Conservation (phyloP, 805 yeast species). For the Hanseniaspora clermontiae region DNA sequence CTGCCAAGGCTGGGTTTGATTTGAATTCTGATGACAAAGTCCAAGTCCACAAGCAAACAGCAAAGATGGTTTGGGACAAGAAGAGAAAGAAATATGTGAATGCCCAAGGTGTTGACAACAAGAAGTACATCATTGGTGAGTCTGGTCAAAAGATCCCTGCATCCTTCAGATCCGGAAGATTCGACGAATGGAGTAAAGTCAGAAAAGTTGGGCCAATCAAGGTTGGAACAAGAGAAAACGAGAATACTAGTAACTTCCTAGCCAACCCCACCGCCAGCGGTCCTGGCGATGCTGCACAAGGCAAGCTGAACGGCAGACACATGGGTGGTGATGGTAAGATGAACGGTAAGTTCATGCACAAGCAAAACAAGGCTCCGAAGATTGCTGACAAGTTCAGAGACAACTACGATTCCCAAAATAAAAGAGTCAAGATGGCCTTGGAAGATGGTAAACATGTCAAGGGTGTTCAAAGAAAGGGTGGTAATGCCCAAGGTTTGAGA, state of each 20-base stretch:
- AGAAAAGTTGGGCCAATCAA: constrained; percentile 43
- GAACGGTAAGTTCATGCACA: constrained; percentile 55
- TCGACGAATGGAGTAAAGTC: constrained; percentile 78
- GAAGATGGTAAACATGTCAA: constrained; percentile 62
- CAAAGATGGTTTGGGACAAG: constrained; percentile 79
- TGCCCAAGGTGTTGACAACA: constrained; percentile 56
- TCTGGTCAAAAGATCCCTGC: constrained; percentile 90
- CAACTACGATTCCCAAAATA: constrained; percentile 69
- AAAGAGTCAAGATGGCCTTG: constrained; percentile 66
- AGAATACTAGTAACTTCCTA: constrained; percentile 26
- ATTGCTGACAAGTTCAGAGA: constrained; percentile 85
- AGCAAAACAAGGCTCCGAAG: constrained; percentile 65
- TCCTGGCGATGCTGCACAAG: neutral
- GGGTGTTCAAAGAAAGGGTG: constrained; percentile 36
- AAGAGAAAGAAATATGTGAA: constrained; percentile 83
- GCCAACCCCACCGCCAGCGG: constrained; percentile 21
- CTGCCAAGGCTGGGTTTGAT: constrained; percentile 77
- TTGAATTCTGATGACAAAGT: constrained; percentile 65
- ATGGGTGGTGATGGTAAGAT: constrained; percentile 22
- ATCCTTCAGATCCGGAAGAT: constrained; percentile 76
- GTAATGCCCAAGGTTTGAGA: constrained; percentile 34
- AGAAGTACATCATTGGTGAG: constrained; percentile 85
- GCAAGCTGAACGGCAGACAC: constrained; percentile 17
- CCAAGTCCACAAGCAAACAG: constrained; percentile 50
- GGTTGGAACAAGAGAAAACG: constrained; percentile 43